Percentiles rank a stretch among this genome's conserved stretches.
These are phyloP conservation scores for Talaromyces nanjingensis DNA, from an alignment of 495 filamentous ascomycete species.

Conservation along the genomic window DNA sequence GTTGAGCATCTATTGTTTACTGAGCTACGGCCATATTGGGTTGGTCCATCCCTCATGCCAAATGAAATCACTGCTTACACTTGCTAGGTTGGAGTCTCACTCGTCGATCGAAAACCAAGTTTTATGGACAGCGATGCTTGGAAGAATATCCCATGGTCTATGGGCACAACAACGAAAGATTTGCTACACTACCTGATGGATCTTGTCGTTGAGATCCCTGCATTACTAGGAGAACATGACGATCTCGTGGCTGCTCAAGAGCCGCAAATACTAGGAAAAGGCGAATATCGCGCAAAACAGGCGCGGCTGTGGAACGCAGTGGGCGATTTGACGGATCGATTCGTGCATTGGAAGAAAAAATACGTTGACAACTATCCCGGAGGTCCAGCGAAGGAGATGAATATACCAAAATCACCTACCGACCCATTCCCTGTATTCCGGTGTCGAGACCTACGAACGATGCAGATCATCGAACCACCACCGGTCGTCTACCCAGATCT, in stretches of 20 bases:
- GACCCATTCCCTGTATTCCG: constrained; percentile 32
- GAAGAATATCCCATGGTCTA: constrained; percentile 39
- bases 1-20: constrained; percentile 39
- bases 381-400: constrained; percentile 25
- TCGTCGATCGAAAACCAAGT: constrained; percentile 25
- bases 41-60: constrained; percentile 13
- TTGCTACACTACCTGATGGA: constrained; percentile 36
- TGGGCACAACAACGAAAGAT: constrained; percentile 33
- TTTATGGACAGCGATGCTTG: constrained; percentile 35
- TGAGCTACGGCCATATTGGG: constrained; percentile 40
- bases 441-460: constrained; percentile 33
- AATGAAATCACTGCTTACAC: constrained; percentile 4
- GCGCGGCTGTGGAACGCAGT: constrained; percentile 31
- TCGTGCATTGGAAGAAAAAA: constrained; percentile 29
- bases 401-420: constrained; percentile 11
- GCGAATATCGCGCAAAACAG: constrained; percentile 33
- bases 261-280: constrained; percentile 19
- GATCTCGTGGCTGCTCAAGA: constrained; percentile 19
- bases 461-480: constrained; percentile 27
- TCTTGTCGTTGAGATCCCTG: constrained; percentile 32
- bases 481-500: constrained; percentile 33
- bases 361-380: constrained; percentile 30
- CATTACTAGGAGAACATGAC: constrained; percentile 26
- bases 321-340: constrained; percentile 24
- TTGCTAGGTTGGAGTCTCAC: constrained; percentile 24